Evolutionary conservation across 805 yeast species (phyloP), one percentile per base, ranked within the genome.

Genomic region (Wickerhamiella kurtzmanii): DNA sequence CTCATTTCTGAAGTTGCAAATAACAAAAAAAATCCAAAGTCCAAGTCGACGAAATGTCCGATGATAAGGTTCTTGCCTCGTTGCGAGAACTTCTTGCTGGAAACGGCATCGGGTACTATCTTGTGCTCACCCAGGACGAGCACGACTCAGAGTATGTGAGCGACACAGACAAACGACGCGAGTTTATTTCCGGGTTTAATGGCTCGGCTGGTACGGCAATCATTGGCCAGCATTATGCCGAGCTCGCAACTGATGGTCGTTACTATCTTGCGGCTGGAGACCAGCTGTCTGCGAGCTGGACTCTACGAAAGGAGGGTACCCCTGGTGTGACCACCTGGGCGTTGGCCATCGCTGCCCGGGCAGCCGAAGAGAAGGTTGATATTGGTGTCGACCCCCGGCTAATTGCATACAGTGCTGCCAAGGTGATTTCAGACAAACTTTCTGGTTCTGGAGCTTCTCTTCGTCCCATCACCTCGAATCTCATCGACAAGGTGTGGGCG

Each of bases 191-290:
- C 4, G 96, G 71, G 0, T 89, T 89, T 65, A 81, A 89, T 11
- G 98, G 97, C 0, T 79, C 89, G 43, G 94, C 96, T 2, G 98
- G 97, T 20, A 68, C 85, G 19, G 96, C 95, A 1, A 73, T 92
- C n/a, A 72, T 89, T 17, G 79, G 95, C 3, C 60, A 68, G 40
- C 70, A 71, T 46, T 74, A 76, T 42, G 94, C 95, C 13, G 83
- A 82, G 0, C 66, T 92, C 44, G 78, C 94, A 6, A 92, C 98
- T 0, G 98, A 92, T 64, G 97, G 97, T 1, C 72, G 98, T 53
- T 92, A 92, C 66, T 92, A 86, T 63, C 69, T 84, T 49, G 98
- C 92, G 65, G 97, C 97, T 1, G 76, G 74, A 19, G 76, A 80
- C 48, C 92, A 92, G 65, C 68, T 92, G 47, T 94, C 85, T 60